Percentiles rank a stretch among this genome's conserved stretches.
Conservation (phyloP, 2,329 filamentous ascomycete genomes). For the Apiospora marii region DNA sequence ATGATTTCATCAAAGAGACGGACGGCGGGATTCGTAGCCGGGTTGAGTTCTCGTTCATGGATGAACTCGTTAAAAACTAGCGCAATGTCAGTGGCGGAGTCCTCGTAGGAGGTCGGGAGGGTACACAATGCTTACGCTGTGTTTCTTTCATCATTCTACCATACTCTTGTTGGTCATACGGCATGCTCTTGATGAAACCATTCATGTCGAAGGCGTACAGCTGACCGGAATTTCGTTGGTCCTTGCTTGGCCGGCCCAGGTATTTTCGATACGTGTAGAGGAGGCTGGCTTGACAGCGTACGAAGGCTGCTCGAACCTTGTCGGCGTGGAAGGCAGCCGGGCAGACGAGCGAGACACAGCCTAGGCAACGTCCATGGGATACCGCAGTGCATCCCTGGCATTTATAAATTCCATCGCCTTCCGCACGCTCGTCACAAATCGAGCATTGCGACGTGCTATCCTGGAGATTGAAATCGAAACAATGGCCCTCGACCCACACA, state of each 20-base stretch:
- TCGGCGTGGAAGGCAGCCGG: conserved; percentile 68
- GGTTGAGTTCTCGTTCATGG: conserved; percentile 76
- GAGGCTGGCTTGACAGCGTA: conserved; percentile 70
- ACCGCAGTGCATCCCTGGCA: conserved; percentile 70
- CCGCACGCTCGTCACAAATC: conserved; percentile 78
- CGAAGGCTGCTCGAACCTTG: conserved; percentile 69
- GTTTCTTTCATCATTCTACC: conserved; percentile 70
- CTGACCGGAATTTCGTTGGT: conserved; percentile 68
- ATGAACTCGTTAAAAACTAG: conserved; percentile 83
- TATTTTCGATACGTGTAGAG: conserved; percentile 73
- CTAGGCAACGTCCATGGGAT: conserved; percentile 67
- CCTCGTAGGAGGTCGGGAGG: background rate
- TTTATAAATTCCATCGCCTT: conserved; percentile 76
- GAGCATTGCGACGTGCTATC: conserved; percentile 71
- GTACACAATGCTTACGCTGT: conserved; percentile 58
- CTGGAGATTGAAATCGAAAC: conserved; percentile 69
- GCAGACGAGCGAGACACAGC: conserved; percentile 69
- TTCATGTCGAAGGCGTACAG: conserved; percentile 71
- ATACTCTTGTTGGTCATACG: conserved; percentile 72
- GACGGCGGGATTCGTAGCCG: conserved; percentile 68
- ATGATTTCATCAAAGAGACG: conserved; percentile 87
- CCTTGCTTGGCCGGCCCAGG: conserved; percentile 64
- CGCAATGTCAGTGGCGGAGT: conserved; percentile 32
- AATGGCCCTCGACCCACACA: conserved; percentile 87
- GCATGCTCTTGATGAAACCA: conserved; percentile 69